Evolutionary conservation across 148 eudicot genomes (phyloP).

Genomic region (Vaccinium macrocarpon): DNA sequence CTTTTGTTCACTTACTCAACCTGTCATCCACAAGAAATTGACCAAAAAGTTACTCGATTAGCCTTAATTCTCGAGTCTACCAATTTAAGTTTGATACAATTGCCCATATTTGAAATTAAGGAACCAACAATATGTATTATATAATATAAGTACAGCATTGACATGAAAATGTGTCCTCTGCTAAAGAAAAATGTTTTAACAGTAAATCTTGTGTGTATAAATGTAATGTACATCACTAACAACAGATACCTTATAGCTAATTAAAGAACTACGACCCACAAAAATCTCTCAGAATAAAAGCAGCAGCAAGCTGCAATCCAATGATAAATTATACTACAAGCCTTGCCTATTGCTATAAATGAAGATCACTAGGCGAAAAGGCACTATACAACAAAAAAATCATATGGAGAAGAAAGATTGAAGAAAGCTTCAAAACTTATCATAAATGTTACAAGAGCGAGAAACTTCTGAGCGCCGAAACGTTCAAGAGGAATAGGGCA

Average conservation of each 20-base stretch:
- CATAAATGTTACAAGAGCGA: slow-evolving; percentile 21
- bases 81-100: neutral
- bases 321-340: slow-evolving; percentile 8
- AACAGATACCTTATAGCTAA: neutral
- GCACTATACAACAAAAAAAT: neutral
- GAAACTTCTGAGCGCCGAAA: slow-evolving; percentile 16
- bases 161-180: neutral
- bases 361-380: slow-evolving; percentile 6
- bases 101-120: neutral
- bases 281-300: neutral
- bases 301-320: slow-evolving; percentile 3
- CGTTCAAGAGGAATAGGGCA: slow-evolving; percentile 21
- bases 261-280: neutral
- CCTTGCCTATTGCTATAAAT: slow-evolving; percentile 17
- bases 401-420: neutral
- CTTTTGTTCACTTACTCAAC: too few species aligned
- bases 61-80: neutral
- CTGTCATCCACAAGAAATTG: neutral
- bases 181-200: neutral
- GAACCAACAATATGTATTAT: neutral
- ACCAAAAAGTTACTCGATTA: neutral
- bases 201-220: neutral
- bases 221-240: slow-evolving; percentile 7
- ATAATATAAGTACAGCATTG: neutral
- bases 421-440: neutral